Percentiles rank a stretch among this genome's conserved stretches.
These are phyloP conservation scores for Parafenestella ontariensis DNA, from an alignment of 2,329 filamentous ascomycete species.

Conservation along the genomic window DNA sequence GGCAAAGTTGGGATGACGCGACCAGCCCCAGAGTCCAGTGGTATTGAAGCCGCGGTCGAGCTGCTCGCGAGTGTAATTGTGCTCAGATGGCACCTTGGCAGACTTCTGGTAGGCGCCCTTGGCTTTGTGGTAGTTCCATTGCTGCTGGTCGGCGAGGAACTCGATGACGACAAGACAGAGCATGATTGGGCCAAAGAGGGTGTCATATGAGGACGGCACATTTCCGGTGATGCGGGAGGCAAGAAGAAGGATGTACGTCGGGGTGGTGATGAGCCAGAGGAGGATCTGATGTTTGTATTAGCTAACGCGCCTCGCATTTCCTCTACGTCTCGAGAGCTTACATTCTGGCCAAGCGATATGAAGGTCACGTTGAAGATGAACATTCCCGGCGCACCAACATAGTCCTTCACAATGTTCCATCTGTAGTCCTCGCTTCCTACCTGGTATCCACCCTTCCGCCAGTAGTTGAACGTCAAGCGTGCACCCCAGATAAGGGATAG, in stretches of 20 bases:
- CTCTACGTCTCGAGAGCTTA: slow-evolving; percentile 37
- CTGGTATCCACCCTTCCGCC: slow-evolving; percentile 89
- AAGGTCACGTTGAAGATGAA: slow-evolving; percentile 89
- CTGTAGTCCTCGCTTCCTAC: slow-evolving; percentile 94
- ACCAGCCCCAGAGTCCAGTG: slow-evolving; percentile 84
- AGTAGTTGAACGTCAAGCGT: slow-evolving; percentile 95
- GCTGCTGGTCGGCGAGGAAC: slow-evolving; percentile 87
- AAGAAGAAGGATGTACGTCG: slow-evolving; percentile 83
- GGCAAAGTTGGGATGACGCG: slow-evolving; percentile 92
- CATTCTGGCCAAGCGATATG: slow-evolving; percentile 79
- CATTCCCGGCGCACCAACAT: slow-evolving; percentile 71
- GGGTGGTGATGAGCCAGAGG: slow-evolving; percentile 78
- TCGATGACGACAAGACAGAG: slow-evolving; percentile 69
- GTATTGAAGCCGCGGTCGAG: slow-evolving; percentile 90
- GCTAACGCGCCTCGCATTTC: background rate
- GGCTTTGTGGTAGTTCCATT: slow-evolving; percentile 87
- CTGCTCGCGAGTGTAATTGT: slow-evolving; percentile 71
- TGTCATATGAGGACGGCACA: slow-evolving; percentile 61
- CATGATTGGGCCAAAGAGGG: slow-evolving; percentile 62
- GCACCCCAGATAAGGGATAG: slow-evolving; percentile 83
- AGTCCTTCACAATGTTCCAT: slow-evolving; percentile 78
- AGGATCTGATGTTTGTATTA: slow-evolving; percentile 62
- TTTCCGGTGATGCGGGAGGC: slow-evolving; percentile 67
- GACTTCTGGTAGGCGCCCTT: slow-evolving; percentile 78
- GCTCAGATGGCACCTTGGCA: slow-evolving; percentile 71